These are phyloP conservation scores for Fusarium lateritium DNA, from an alignment of 2,329 filamentous ascomycete species.

Conservation along the genomic window DNA sequence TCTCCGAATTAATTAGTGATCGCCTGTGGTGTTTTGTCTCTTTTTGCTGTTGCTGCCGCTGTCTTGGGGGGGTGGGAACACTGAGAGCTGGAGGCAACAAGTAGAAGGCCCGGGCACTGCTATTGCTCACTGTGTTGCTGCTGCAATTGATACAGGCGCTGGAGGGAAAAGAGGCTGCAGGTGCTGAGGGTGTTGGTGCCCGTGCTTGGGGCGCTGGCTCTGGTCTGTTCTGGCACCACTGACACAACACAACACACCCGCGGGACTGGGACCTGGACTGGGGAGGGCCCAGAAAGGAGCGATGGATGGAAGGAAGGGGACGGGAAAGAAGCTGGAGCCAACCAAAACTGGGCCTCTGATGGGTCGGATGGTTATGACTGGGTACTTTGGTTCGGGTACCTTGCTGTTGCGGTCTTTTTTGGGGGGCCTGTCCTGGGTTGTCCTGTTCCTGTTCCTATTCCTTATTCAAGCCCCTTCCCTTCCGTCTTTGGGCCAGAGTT, in stretches of 20 bases:
- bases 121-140: constrained; percentile 7
- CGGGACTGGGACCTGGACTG: constrained; percentile 14
- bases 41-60: constrained; percentile 13
- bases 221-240: constrained; percentile 24
- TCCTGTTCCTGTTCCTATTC: constrained; percentile 14
- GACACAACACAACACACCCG: neutral
- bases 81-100: neutral
- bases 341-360: constrained; percentile 14
- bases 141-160: constrained; percentile 6
- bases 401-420: constrained; percentile 33
- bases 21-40: constrained; percentile 31
- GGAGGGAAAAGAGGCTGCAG: constrained; percentile 15
- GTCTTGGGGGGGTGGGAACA: constrained; percentile 27
- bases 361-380: constrained; percentile 2
- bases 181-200: neutral
- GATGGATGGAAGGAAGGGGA: constrained; percentile 15
- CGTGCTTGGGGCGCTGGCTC: constrained; percentile 14
- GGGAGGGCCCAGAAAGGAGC: constrained; percentile 31
- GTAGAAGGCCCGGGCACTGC: neutral
- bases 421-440: constrained; percentile 3
- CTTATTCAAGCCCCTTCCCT: neutral
- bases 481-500: constrained; percentile 25
- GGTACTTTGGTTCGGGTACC: constrained; percentile 31
- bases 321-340: constrained; percentile 29
- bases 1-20: constrained; percentile 47